Evolutionary conservation across 805 yeast species (phyloP).

Genomic region (Tanozyma kutaoensis): DNA sequence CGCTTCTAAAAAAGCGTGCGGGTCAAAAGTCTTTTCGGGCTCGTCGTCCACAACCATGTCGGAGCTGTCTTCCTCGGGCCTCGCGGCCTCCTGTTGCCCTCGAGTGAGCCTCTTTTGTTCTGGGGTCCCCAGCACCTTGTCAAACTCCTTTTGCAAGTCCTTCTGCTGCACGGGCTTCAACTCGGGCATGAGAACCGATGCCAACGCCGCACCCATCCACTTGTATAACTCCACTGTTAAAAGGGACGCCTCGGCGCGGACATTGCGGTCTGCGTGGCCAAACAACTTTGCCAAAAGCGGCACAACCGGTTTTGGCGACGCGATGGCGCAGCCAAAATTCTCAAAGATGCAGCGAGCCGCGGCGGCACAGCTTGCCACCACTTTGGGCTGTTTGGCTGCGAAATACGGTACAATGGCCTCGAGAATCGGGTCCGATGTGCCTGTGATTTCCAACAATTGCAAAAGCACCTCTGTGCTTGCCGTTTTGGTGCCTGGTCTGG

Average conservation of each 20-base stretch:
- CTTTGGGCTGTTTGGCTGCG: conserved; percentile 58
- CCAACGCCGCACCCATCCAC: conserved; percentile 59
- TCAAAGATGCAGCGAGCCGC: conserved; percentile 43
- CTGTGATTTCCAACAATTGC: conserved; percentile 46
- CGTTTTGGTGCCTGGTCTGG: conserved; percentile 62
- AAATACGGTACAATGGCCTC: conserved; percentile 55
- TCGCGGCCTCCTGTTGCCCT: conserved; percentile 34
- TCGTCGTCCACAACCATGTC: conserved; percentile 7
- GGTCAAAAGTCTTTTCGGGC: conserved; percentile 37
- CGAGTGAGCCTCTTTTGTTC: conserved; percentile 43
- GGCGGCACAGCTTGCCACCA: conserved; percentile 53
- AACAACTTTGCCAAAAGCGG: conserved; percentile 54
- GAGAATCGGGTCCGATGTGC: conserved; percentile 50
- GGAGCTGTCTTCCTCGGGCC: conserved; percentile 5
- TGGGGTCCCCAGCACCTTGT: conserved; percentile 28
- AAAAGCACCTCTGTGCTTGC: conserved; percentile 51
- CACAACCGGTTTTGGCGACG: conserved; percentile 44
- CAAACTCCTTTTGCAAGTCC: conserved; percentile 63
- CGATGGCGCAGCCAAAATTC: conserved; percentile 50
- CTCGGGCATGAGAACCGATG: conserved; percentile 45
- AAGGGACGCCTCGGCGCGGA: conserved; percentile 63
- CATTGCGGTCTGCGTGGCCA: conserved; percentile 77
- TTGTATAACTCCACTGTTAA: conserved; percentile 57
- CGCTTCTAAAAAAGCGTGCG: conserved; percentile 60
- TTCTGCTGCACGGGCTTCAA: conserved; percentile 88